Conservation (phyloP, 331 rosid genomes). For the Cydonia oblonga region DNA sequence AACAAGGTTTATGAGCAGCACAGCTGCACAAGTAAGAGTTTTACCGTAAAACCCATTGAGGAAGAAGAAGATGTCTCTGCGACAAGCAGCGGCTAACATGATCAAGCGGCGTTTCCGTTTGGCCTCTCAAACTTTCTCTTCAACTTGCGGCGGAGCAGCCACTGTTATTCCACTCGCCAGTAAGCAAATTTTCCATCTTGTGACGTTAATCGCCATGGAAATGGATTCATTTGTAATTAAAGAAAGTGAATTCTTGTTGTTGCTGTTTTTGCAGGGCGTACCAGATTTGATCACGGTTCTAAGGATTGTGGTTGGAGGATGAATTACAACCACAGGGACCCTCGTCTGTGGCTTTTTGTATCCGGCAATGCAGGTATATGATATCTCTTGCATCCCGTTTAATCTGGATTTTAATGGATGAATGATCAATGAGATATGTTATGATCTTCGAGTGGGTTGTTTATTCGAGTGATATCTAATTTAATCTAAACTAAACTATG, state of each 20-base stretch:
- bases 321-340: slow-evolving; percentile 20
- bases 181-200: neutral
- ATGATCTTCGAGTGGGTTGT: neutral
- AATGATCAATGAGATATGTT: neutral
- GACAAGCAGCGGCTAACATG: slow-evolving; percentile 25
- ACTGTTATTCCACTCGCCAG: slow-evolving; percentile 29
- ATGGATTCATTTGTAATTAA: neutral
- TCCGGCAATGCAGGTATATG: slow-evolving; percentile 46
- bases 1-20: neutral
- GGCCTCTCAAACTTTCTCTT: slow-evolving; percentile 4
- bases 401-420: neutral
- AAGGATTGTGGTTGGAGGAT: slow-evolving; percentile 28
- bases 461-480: no score
- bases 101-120: slow-evolving; percentile 26
- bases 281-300: slow-evolving; percentile 1
- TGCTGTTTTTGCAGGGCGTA: slow-evolving; percentile 32
- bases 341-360: slow-evolving; percentile 40
- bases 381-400: neutral
- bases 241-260: neutral
- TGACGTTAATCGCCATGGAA: neutral
- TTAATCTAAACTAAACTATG: no score
- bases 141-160: neutral
- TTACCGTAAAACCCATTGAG: neutral
- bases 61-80: slow-evolving; percentile 30
- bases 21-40: no score